A percentile compares a stretch with the other conserved stretches of the same genome.
Evolutionary conservation across 805 yeast species (phyloP).

Genomic region (Lipomyces yamadae): DNA sequence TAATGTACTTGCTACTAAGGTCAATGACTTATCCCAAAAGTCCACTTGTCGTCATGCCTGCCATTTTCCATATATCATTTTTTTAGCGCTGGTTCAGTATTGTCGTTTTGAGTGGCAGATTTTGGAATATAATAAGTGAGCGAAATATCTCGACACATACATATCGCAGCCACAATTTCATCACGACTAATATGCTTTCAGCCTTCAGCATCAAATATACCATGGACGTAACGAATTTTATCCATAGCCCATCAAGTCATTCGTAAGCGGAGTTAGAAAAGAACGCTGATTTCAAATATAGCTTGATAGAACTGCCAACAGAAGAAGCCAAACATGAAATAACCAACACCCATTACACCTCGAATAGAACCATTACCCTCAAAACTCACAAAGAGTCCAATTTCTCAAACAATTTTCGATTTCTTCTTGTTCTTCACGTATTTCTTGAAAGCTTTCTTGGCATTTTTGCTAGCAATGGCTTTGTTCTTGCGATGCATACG

Average conservation of each 20-base stretch:
- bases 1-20: too few relatives aligned
- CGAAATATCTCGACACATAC: too few relatives aligned
- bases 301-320: not conserved
- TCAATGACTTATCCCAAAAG: too few relatives aligned
- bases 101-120: not conserved
- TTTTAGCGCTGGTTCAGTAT: not conserved
- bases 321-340: not conserved
- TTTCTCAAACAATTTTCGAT: not conserved
- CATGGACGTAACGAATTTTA: not conserved
- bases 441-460: not conserved
- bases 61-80: too few relatives aligned
- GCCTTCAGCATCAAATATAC: not conserved
- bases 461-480: constrained; percentile 7
- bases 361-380: not conserved
- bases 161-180: not conserved
- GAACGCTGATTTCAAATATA: not conserved
- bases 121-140: too few relatives aligned
- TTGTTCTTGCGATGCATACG: not conserved
- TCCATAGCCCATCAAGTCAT: not conserved
- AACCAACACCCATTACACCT: not conserved
- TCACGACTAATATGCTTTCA: not conserved
- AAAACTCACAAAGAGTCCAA: not conserved
- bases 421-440: not conserved
- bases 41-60: too few relatives aligned
- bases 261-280: not conserved